Base-by-base conservation (phyloP, 192 early-diverging fungal species). In the Dissophora ornata region DNA sequence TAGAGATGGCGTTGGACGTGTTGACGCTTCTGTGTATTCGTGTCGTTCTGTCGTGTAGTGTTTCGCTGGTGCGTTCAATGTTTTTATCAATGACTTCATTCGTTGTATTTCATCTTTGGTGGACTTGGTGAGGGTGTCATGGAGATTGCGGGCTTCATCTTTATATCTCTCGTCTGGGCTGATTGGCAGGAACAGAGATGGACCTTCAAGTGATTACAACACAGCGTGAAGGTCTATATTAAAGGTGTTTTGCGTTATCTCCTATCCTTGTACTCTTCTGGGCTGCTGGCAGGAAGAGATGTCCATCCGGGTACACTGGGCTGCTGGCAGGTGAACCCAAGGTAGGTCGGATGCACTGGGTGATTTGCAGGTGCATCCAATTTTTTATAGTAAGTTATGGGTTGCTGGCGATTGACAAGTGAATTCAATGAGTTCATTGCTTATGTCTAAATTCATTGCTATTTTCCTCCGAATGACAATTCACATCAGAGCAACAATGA, bases 271-370 rank as follows among this genome's bases (percentile, higher is more conserved):
- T 38, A 57, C 54, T 57, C 53, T 57, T 57, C 54, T 57, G 45
- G 64, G 53, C 64, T 49, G 38, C 22, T 40, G 26, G 64, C 64
- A 55, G 64, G 54, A 57, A 65, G 62, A 65, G 50, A 46, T 65
- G 52, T 65, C 52, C 62, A 52, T 53, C 49, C n/a, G 62, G 51
- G 62, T 45, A 30, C 62, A 64, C 62, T 64, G 53, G 63, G 44
- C 41, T 55, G 21, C 28, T 66, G 42, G 49, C 62, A 65, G 62
- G 62, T 65, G 62, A 21, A 44, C 41, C 52, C 25, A 45, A 55
- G 52, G 40, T 46, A 55, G 25, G 61, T 52, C 34, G 61, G 26
- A 61, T 61, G 58, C 46, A 36, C 58, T 49, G 32, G 58, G 58
- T 36, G 58, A 61, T 3, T 61, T 33, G 58, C 45, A 61, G 58